Evolutionary conservation across 2,329 filamentous ascomycete genomes (phyloP), one percentile per base, ranked within the genome.

Genomic region (Cytospora mali): DNA sequence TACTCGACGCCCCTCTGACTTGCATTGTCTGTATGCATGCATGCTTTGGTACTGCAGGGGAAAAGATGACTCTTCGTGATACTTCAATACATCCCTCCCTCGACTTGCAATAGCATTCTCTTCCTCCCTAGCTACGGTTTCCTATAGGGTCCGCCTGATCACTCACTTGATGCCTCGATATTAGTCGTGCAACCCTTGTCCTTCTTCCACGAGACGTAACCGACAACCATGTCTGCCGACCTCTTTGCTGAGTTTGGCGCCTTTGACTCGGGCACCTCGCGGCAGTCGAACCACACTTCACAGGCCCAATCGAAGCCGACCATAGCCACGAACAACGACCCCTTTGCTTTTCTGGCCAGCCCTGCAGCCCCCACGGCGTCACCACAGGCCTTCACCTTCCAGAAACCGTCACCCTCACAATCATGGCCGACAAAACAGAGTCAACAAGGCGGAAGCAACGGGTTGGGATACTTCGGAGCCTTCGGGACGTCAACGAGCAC

Each of bases 241-340:
- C 81, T 89, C 62, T 86, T 88, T 70, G 86, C 85, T 61, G 84
- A 86, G 67, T 88, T 89, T 68, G 84, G 83, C 69, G 78, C 76
- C 68, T 76, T 79, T 67, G 78, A 81, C 58, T 74, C 71, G 61
- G 72, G 70, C 64, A 66, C 73, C 52, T 68, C 69, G n/a, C 66
- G 67, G 28, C 69, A 69, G 42, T 62, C 65, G 31, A 64, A 49
- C 31, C 58, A 63, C 33, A 58, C 58, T 55, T 55, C 55, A 42
- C 55, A 64, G 25, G 33, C 68, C 31, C 48, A 58, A 57, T 52
- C 68, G 65, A 57, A 62, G 6, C 57, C 58, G 21, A 35, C 67
- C 58, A 25, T 55, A 31, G 56, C 67, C 62, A 58, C 46, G 10
- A 25, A 67, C 14, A 62, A 62, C 42, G 75, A 75, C 51, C 73